Evolutionary conservation across 148 eudicot genomes (phyloP).

Genomic region (Amaranthus cruentus): DNA sequence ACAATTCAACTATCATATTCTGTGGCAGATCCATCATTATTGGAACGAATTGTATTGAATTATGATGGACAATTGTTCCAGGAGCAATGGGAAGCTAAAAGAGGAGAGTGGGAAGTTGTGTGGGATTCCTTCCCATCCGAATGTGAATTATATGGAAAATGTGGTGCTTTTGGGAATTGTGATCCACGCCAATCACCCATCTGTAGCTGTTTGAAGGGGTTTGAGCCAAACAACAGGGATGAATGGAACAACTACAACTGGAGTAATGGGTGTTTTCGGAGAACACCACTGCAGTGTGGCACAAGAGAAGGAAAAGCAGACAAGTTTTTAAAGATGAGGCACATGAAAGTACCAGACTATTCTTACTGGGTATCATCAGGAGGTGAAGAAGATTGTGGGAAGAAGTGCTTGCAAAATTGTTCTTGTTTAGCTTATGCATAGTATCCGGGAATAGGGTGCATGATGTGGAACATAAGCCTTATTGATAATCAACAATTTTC

Average conservation of each 20-base stretch:
- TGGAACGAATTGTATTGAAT: background rate
- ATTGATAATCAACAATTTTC: constrained; percentile 26
- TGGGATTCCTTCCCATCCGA: constrained; percentile 16
- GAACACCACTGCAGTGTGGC: constrained; percentile 30
- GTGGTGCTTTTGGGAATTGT: constrained; percentile 33
- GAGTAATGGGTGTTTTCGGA: constrained; percentile 50
- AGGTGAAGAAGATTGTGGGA: constrained; percentile 4
- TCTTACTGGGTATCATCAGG: background rate
- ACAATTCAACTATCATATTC: too few species aligned
- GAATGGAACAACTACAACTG: constrained; percentile 49
- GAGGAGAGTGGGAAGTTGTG: constrained; percentile 11
- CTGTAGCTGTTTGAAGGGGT: constrained; percentile 25
- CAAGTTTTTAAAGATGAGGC: constrained; percentile 25
- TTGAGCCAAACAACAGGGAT: constrained; percentile 27
- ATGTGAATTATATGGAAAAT: constrained; percentile 30
- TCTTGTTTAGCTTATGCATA: constrained; percentile 36
- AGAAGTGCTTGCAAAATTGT: constrained; percentile 28
- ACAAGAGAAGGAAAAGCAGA: constrained; percentile 27
- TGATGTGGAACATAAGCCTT: constrained; percentile 30
- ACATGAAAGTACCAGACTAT: constrained; percentile 34
- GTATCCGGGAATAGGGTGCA: constrained; percentile 21
- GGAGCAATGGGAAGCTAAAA: constrained; percentile 12
- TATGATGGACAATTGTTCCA: too few species aligned
- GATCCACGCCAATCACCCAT: constrained; percentile 8
- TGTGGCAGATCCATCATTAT: constrained; percentile 23